Percentiles rank a stretch among this genome's conserved stretches.
Conservation (phyloP, 2,329 filamentous ascomycete genomes). For the Colletotrichum spaethianum region DNA sequence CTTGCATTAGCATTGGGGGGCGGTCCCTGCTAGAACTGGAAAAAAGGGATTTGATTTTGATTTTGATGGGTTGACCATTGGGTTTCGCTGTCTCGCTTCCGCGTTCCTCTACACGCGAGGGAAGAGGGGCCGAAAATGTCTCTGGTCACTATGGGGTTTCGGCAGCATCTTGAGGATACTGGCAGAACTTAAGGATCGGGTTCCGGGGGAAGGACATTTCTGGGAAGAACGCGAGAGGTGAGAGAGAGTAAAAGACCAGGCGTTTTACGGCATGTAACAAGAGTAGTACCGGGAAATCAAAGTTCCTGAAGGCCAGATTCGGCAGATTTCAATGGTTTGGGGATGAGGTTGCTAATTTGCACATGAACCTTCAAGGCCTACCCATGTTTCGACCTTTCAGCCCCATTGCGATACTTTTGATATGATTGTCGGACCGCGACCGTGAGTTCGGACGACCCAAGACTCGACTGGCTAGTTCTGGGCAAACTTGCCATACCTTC, state of each 20-base stretch:
- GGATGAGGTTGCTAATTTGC: constrained; percentile 1
- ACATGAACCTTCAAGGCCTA: background rate
- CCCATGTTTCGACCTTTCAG: background rate
- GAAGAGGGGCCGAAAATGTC: background rate
- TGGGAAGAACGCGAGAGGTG: background rate
- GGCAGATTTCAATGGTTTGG: constrained; percentile 25
- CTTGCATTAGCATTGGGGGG: constrained; percentile 29
- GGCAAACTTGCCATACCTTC: background rate
- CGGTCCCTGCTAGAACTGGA: constrained; percentile 12
- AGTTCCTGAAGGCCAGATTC: constrained; percentile 19
- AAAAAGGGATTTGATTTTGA: background rate
- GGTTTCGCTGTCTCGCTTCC: background rate
- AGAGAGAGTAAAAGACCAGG: background rate
- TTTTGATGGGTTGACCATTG: constrained; percentile 1
- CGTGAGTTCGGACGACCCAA: background rate
- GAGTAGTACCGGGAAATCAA: constrained; percentile 23
- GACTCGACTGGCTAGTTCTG: background rate
- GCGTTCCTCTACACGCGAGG: background rate
- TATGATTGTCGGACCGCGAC: too few relatives aligned
- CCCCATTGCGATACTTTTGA: background rate
- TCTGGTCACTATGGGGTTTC: background rate
- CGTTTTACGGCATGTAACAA: constrained; percentile 33
- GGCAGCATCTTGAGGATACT: background rate
- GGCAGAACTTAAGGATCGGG: background rate
- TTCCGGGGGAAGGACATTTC: background rate